phyloP scores from a whole-genome alignment of 2,329 filamentous ascomycete species.

The Pyricularia sp. region DNA sequence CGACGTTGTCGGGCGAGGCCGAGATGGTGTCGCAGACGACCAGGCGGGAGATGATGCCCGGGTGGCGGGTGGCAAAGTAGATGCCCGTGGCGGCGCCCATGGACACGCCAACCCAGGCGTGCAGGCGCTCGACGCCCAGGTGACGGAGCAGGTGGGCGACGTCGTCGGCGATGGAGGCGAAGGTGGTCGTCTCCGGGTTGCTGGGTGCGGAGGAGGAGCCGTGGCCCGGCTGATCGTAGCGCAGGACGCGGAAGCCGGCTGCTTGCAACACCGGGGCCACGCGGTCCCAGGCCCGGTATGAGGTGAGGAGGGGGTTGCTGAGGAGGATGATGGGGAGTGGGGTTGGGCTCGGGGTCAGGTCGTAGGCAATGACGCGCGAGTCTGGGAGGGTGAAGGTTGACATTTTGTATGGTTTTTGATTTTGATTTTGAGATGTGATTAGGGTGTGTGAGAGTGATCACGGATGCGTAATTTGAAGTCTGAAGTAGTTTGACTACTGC shows the following conservation, averaged over 20 bases:
- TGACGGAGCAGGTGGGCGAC: constrained; percentile 23
- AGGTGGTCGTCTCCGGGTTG: constrained; percentile 24
- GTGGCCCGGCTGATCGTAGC: constrained; percentile 34
- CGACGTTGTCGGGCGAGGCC: constrained; percentile 25
- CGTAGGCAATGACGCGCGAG: constrained; percentile 13
- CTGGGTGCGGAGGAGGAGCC: constrained; percentile 25
- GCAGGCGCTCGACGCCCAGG: constrained; percentile 20
- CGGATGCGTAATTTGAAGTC: background rate
- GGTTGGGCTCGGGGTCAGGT: constrained; percentile 15
- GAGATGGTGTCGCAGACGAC: constrained; percentile 30
- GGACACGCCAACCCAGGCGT: constrained; percentile 34
- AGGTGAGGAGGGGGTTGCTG: constrained; percentile 28
- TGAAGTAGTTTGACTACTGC: background rate
- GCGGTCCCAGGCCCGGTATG: constrained; percentile 27
- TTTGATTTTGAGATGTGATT: background rate
- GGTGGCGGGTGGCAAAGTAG: constrained; percentile 27
- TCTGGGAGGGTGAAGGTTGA: constrained; percentile 7
- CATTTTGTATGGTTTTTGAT: constrained; percentile 2
- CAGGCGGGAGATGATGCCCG: constrained; percentile 25
- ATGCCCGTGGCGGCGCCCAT: constrained; percentile 33
- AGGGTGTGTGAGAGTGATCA: background rate
- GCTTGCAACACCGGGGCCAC: constrained; percentile 23
- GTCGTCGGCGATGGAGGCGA: constrained; percentile 27
- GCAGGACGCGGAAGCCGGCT: constrained; percentile 28
- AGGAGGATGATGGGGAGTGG: constrained; percentile 25